Evolutionary conservation across 805 yeast genomes (phyloP), one percentile per base, ranked within the genome.

Genomic region (Lachancea dasiensis): DNA sequence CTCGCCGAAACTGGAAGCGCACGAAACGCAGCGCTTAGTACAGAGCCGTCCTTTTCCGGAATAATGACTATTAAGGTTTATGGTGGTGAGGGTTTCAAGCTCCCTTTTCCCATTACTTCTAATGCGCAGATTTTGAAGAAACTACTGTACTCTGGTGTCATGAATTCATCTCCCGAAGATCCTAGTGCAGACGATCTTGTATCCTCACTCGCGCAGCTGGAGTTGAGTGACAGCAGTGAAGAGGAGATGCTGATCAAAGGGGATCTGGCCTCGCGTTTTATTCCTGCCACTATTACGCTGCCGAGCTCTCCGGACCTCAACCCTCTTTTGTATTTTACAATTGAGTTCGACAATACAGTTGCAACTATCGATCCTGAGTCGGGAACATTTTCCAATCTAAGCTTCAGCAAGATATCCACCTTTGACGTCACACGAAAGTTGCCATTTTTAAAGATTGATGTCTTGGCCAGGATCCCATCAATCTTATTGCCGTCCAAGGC

Each of bases 311-410:
- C 69, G 36, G 64, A 72, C 24, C 70, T 75, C 45, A 77, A 77
- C 48, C 75, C 92, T 13, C 70, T 95, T 43, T 72, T 92, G 26
- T 86, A 85, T 60, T 73, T 89, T 52, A 86, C 95, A 2, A 70
- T 92, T 31, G 99, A 92, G 62, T 90, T 87, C 57, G 99, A 92
- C 63, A 92, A 92, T 62, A 86, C 90, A 35, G 92, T 89, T 48
- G 81, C 92, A 46, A 73, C 87, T 11, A 78, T 90, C 35, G 95
- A 87, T 49, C 92, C 97, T 2, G 76, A 79, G 20, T 76, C 83
- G 37, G 96, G 95, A 27, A 76, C 95, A 0, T 77, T 86, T 43
- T 73, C 75, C 29, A 68, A 72, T 40, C 90, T 96, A 1, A 75
- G 75, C 13, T 92, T 95, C 77, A 92, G 87, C 60, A 84, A 84